phyloP scores from a whole-genome alignment of 192 early-diverging fungal species.

The Obelidium mucronatum region DNA sequence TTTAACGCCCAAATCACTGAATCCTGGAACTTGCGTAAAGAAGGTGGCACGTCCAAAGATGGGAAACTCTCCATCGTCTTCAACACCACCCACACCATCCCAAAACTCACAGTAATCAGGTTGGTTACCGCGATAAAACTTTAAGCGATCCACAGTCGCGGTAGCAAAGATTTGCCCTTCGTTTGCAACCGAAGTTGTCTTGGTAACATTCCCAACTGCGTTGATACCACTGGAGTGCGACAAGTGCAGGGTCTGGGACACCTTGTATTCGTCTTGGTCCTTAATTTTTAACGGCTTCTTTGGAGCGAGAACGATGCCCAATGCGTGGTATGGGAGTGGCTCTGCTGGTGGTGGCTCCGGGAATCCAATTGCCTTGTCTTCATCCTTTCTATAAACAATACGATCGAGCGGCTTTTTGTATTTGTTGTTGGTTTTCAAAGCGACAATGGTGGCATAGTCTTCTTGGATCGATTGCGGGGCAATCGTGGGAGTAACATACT shows the following conservation, averaged over 20 bases:
- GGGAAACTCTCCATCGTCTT: not conserved
- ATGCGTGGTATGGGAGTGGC: conserved; percentile 19
- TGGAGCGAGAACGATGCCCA: conserved; percentile 53
- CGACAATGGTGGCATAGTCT: not conserved
- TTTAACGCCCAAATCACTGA: not conserved
- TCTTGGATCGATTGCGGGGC: not conserved
- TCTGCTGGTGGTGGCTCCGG: conserved; percentile 42
- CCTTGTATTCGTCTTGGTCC: not conserved
- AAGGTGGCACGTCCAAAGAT: not conserved
- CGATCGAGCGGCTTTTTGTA: not conserved
- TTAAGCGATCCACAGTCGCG: conserved; percentile 42
- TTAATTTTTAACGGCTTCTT: not conserved
- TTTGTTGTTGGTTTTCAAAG: not conserved
- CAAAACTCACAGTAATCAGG: conserved; percentile 19
- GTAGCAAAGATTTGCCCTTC: not conserved
- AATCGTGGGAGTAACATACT: not conserved
- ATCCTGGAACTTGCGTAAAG: not conserved
- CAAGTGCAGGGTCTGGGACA: not conserved
- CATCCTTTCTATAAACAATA: not conserved
- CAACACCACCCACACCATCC: not conserved
- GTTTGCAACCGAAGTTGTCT: conserved; percentile 50
- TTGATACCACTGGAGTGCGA: not conserved
- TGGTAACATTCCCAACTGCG: not conserved
- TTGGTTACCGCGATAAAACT: conserved; percentile 16
- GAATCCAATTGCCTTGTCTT: not conserved